Base-by-base conservation (phyloP, 2,329 filamentous ascomycete species). In the Aspergillus sp. region DNA sequence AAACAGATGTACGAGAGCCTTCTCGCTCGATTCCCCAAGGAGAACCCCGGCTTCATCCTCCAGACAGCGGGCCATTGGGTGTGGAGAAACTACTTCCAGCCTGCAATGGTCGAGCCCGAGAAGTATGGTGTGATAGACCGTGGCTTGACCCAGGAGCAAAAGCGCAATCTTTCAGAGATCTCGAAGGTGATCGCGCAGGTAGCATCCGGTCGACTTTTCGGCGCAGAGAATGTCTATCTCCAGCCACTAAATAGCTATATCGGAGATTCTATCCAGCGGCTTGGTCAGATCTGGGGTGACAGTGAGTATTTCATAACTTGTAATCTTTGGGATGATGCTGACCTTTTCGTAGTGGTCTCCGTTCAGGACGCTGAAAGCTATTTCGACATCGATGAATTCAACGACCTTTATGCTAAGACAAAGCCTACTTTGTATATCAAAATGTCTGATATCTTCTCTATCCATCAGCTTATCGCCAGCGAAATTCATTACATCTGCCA, bases 391-490 rank as follows among this genome's bases (percentile, higher is more conserved):
- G 95, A 99, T 73, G 95, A 98, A 75, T 99, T 95, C 85, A 98
- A 97, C 74, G 95, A 99, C 72, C 84, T 99, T 6, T 98, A 98
- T 73, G 91, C 94, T 59, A 93, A 96, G 75, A 95, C 92, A 65
- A 97, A 97, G 77, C 95, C 95, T 6, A 98, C 94, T 0, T 83
- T 99, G n/a, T 99, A 98, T 80, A 97, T 99, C 81, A 99, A 99
- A 80, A 94, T 99, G 86, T 87, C 91, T 15, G 95, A 99, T 74
- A 93, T 99, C 59, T 98, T 99, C 75, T 91, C 94, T 52, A 94
- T 99, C 61, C 96, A 99, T 78, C 92, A 89, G 65, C 84, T 98
- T 21, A 85, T 98, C 57, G 89, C 91, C 3, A 84, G 88, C 23
- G 92, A 98, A 68, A 85, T 97, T 52, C 81, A 88, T 5, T 82